These are phyloP conservation scores for Leishmania mexicana DNA, from an alignment of 208 protist species.

Conservation along the genomic window DNA sequence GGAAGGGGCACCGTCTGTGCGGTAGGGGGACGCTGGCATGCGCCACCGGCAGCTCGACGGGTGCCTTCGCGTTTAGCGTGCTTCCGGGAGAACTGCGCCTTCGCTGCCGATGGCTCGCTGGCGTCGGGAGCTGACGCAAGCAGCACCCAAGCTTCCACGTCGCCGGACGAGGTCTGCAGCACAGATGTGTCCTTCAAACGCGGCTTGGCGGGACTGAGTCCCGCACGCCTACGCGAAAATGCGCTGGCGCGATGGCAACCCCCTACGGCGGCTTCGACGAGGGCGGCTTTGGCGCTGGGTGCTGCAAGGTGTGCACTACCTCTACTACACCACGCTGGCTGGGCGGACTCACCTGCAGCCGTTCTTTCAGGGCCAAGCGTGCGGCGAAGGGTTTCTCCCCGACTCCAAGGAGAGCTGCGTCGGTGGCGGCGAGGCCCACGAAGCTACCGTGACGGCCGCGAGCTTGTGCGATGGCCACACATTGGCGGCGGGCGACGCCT, in stretches of 20 bases:
- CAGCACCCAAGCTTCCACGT: neutral
- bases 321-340: constrained; percentile 36
- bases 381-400: constrained; percentile 50
- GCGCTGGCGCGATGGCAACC: constrained; percentile 35
- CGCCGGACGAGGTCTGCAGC: neutral
- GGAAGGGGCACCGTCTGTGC: constrained; percentile 5
- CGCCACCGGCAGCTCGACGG: constrained; percentile 23
- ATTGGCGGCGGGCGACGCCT: constrained; percentile 27
- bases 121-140: neutral
- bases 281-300: constrained; percentile 49
- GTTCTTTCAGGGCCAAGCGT: constrained; percentile 60
- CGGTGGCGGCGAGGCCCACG: neutral
- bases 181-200: constrained; percentile 34
- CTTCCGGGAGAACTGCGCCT: constrained; percentile 36
- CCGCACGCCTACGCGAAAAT: constrained; percentile 13
- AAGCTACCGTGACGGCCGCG: constrained; percentile 24
- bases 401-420: constrained; percentile 4
- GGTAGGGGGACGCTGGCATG: constrained; percentile 9
- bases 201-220: constrained; percentile 26
- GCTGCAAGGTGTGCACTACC: constrained; percentile 50
- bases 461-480: constrained; percentile 44
- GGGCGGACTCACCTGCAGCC: constrained; percentile 58
- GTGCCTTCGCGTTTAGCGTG: constrained; percentile 25
- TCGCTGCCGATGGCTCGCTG: constrained; percentile 6
- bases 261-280: constrained; percentile 51